These are phyloP conservation scores for Penicillium canariense DNA, from an alignment of 495 filamentous ascomycete genomes.

Conservation along the genomic window DNA sequence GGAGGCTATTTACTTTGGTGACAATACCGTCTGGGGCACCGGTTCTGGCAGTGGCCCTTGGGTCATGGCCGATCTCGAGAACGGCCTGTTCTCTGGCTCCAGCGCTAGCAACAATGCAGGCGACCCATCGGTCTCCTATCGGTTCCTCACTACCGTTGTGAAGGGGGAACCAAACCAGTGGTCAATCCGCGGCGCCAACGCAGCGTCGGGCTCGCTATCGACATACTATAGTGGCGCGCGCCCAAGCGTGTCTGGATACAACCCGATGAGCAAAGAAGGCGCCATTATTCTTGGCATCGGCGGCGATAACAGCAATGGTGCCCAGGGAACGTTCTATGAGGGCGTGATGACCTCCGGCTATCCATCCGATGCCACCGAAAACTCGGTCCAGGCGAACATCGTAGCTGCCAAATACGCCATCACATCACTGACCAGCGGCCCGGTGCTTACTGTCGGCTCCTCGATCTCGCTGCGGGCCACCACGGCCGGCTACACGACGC, in stretches of 20 bases:
- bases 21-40: conserved; percentile 46
- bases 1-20: conserved; percentile 61
- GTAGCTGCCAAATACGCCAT: conserved; percentile 53
- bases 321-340: conserved; percentile 61
- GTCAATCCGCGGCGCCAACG: conserved; percentile 54
- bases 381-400: conserved; percentile 56
- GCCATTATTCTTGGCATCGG: conserved; percentile 60
- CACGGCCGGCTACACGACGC: conserved; percentile 47
- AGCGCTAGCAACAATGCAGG: conserved; percentile 38
- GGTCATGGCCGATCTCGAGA: conserved; percentile 63
- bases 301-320: conserved; percentile 54
- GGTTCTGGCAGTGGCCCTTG: conserved; percentile 55
- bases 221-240: conserved; percentile 54
- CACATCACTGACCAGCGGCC: conserved; percentile 46
- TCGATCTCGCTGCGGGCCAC: conserved; percentile 51
- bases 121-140: conserved; percentile 46
- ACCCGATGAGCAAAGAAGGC: conserved; percentile 61
- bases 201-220: conserved; percentile 51
- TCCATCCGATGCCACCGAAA: conserved; percentile 54
- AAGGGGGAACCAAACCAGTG: conserved; percentile 52
- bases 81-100: conserved; percentile 53
- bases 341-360: conserved; percentile 59
- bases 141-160: conserved; percentile 52
- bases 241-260: conserved; percentile 48
- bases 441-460: conserved; percentile 45